These are phyloP conservation scores for Chenopodium berlandieri DNA, from an alignment of 148 eudicot species.

Conservation along the genomic window DNA sequence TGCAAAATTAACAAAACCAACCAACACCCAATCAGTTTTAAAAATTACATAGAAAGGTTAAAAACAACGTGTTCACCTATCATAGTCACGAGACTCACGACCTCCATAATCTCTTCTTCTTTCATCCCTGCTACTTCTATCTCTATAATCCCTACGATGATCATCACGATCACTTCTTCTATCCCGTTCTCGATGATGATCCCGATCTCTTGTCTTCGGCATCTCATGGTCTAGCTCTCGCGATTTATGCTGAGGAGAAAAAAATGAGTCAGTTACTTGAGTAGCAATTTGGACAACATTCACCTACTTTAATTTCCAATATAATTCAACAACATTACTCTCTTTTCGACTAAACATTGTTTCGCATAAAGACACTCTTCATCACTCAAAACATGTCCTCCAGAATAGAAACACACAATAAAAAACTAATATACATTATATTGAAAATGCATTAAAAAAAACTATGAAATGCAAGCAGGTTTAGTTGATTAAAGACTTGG, in stretches of 20 bases:
- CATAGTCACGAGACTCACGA: slow-evolving; percentile 45
- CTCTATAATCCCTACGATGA: slow-evolving; percentile 44
- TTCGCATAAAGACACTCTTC: not conserved
- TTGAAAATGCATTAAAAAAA: not conserved
- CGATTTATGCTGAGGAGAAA: slow-evolving; percentile 38
- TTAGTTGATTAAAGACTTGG: too few species aligned
- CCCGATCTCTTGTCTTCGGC: slow-evolving; percentile 45
- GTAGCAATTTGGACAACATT: not conserved
- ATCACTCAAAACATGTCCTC: not conserved
- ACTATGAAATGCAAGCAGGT: too few species aligned
- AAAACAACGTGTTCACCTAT: slow-evolving; percentile 42
- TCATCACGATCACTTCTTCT: slow-evolving; percentile 40
- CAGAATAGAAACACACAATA: too few species aligned
- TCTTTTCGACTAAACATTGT: too few species aligned
- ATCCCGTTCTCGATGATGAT: slow-evolving; percentile 34
- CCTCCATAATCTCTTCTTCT: slow-evolving; percentile 51
- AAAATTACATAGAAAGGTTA: not conserved
- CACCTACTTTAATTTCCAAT: not conserved
- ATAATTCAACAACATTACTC: not conserved
- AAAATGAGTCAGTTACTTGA: not conserved
- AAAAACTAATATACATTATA: not conserved
- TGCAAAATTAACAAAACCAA: not conserved
- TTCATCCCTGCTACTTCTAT: slow-evolving; percentile 45
- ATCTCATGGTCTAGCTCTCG: slow-evolving; percentile 44
- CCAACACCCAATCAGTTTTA: not conserved